Evolutionary conservation across 139 green algal genomes (phyloP), one percentile per base, ranked within the genome.

Genomic region (Tetratostichococcus sp.): DNA sequence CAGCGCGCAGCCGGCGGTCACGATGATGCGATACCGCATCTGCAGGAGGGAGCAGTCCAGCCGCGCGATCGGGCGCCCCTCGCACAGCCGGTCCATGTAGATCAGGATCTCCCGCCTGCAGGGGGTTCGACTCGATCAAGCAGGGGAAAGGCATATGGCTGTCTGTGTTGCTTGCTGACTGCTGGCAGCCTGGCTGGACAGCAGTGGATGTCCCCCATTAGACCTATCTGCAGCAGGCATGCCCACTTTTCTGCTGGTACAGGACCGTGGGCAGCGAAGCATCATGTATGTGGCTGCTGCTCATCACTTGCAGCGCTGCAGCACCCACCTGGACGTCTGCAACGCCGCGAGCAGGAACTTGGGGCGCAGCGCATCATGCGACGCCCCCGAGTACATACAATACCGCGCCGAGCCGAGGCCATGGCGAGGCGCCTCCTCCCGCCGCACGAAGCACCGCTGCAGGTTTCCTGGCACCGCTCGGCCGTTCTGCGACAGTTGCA

Each of bases 361-460:
- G n/a, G 16, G 4, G 17, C 42, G 28, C 23, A 39, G 30, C 17
- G 39, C 43, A 21, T 43, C 79, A 30, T 30, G 71, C 35, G 59
- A 70, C 43, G 33, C 62, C 30, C 80, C 82, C 22, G 75, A 72
- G 69, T 67, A 75, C 21, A 86, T 68, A 11, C 35, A 65, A 70
- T 79, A 87, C 42, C 72, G 66, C 21, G 30, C 30, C 30, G 32
- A 58, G 35, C 76, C 74, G 43, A 11, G 30, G 16, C 50, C 30
- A 58, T 21, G 30, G 30, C 69, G 50, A 4, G 50, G 50, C 17
- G 50, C 30, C 33, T 28, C 14, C 23, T 87, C 80, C 31, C 79
- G 75, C 42, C 71, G 42, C 75, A 87, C 71, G 67, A 79, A 87
- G 62, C 80, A 86, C 59, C 80, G 79, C 21, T 83, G 74, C 42